phyloP scores from a whole-genome alignment of 2,329 filamentous ascomycete species.

The Neurospora sp. region DNA sequence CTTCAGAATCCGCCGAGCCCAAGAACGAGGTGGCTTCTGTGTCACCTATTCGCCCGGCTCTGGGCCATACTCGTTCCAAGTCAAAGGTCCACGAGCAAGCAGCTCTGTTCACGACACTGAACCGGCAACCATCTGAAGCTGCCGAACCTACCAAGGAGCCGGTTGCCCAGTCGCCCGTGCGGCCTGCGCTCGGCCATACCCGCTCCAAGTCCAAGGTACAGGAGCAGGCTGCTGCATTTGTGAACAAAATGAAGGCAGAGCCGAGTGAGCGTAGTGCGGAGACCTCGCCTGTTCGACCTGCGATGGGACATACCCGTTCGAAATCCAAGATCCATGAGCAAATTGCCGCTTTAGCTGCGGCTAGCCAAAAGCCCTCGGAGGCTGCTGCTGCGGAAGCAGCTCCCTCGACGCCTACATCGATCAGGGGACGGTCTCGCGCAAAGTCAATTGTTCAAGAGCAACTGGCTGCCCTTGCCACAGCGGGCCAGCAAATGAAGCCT shows the following conservation, averaged over 20 bases:
- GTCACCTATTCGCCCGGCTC: conserved; percentile 1
- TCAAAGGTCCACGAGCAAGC: neutral
- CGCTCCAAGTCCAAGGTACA: neutral
- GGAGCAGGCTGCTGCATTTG: neutral
- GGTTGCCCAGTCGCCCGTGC: neutral
- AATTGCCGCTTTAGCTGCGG: conserved; percentile 20
- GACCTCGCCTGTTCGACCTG: neutral
- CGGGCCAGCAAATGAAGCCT: conserved; percentile 6
- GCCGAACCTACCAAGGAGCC: neutral
- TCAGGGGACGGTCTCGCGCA: conserved; percentile 7
- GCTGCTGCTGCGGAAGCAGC: neutral
- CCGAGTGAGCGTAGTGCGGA: neutral
- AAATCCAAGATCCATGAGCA: conserved; percentile 21
- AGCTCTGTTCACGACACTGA: neutral
- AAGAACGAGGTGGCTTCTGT: neutral
- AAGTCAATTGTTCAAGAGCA: conserved; percentile 18
- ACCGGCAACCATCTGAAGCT: neutral
- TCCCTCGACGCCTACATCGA: conserved; percentile 1
- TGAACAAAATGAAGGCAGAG: neutral
- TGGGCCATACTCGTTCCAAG: neutral
- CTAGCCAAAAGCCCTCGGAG: conserved; percentile 3
- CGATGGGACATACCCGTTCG: neutral
- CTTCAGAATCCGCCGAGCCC: conserved; percentile 14
- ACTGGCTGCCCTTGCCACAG: conserved; percentile 9
- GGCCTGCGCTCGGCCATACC: neutral